Percentiles rank a stretch among this genome's conserved stretches.
phyloP scores from a whole-genome alignment of 2,329 filamentous ascomycete species.

The Sclerotiophoma versabilis region DNA sequence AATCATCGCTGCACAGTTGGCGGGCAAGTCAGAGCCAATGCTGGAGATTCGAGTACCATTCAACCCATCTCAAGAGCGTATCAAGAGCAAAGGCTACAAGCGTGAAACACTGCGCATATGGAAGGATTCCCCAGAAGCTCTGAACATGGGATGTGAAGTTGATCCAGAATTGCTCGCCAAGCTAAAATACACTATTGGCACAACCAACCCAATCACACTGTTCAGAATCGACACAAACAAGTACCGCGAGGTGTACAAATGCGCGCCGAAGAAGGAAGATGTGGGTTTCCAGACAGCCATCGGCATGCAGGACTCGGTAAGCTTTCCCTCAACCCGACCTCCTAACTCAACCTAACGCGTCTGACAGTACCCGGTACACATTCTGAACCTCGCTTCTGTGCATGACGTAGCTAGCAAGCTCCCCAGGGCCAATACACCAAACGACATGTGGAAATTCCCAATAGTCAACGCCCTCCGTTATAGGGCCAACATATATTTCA shows the following conservation, averaged over 20 bases:
- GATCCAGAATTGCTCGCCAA: slow-evolving; percentile 65
- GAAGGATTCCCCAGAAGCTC: slow-evolving; percentile 61
- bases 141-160: slow-evolving; percentile 56
- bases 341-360: slow-evolving; percentile 15
- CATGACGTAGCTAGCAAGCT: slow-evolving; percentile 66
- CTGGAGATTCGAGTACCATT: slow-evolving; percentile 72
- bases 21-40: slow-evolving; percentile 61
- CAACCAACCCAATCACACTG: slow-evolving; percentile 69
- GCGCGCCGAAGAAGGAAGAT: slow-evolving; percentile 64
- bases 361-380: slow-evolving; percentile 70
- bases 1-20: slow-evolving; percentile 44
- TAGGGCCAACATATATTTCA: slow-evolving; percentile 75
- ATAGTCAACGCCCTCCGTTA: slow-evolving; percentile 70
- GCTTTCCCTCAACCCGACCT: slow-evolving; percentile 26
- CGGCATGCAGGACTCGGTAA: slow-evolving; percentile 74
- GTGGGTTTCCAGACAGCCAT: slow-evolving; percentile 70
- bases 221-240: slow-evolving; percentile 70
- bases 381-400: slow-evolving; percentile 71
- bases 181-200: slow-evolving; percentile 70
- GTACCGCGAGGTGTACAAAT: slow-evolving; percentile 65
- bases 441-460: slow-evolving; percentile 30
- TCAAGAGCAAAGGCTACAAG: slow-evolving; percentile 65
- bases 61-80: slow-evolving; percentile 64
- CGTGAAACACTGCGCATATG: slow-evolving; percentile 70
- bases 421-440: slow-evolving; percentile 50